These are phyloP conservation scores for Rubroshorea leprosula DNA, from an alignment of 345 rosid genomes.

Conservation along the genomic window DNA sequence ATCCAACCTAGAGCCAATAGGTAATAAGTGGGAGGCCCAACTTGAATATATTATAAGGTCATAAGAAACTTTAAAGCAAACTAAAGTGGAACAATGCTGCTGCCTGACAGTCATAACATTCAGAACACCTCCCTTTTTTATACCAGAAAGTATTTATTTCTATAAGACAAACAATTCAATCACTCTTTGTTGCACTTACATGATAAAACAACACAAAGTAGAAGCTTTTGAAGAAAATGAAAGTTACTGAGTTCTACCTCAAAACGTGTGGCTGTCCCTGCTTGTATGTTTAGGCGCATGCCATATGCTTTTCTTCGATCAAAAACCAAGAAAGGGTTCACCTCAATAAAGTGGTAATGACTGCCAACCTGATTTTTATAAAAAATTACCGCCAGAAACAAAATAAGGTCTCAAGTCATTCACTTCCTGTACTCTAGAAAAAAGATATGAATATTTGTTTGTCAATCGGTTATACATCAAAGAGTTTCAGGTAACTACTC, in stretches of 20 bases:
- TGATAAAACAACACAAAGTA: constrained; percentile 5
- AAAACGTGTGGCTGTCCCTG: constrained; percentile 92
- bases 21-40: no score
- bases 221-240: constrained; percentile 2
- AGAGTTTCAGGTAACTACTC: neutral
- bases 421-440: neutral
- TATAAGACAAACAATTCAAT: constrained; percentile 10
- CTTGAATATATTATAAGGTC: no score
- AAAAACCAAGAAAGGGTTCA: constrained; percentile 63
- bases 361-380: constrained; percentile 74
- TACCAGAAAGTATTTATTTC: constrained; percentile 4
- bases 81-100: no score
- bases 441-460: neutral
- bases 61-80: no score
- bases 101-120: neutral
- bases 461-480: neutral
- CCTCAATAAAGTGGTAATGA: constrained; percentile 92
- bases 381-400: constrained; percentile 4
- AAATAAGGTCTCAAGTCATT: neutral
- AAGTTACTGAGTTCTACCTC: constrained; percentile 54
- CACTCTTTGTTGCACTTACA: constrained; percentile 12
- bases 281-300: constrained; percentile 86
- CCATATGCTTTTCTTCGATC: constrained; percentile 84
- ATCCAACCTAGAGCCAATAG: no score
- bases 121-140: neutral